These are phyloP conservation scores for Ilyonectria destructans DNA, from an alignment of 2,329 filamentous ascomycete genomes.

Conservation along the genomic window DNA sequence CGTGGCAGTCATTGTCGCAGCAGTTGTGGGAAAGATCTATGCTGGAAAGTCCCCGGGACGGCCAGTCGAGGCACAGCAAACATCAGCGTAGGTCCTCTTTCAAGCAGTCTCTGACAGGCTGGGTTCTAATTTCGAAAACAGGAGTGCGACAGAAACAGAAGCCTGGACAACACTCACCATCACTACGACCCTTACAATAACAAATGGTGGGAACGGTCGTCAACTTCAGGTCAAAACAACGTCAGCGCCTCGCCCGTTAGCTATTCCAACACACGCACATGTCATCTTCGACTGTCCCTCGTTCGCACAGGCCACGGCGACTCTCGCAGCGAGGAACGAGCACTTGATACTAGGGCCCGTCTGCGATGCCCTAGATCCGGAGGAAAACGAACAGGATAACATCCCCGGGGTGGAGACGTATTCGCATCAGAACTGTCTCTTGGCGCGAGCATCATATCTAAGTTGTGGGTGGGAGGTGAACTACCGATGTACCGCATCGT, in stretches of 20 bases:
- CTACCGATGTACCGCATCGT: conserved; percentile 23
- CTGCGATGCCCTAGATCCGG: not conserved
- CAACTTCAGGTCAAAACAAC: conserved; percentile 22
- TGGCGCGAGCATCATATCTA: conserved; percentile 7
- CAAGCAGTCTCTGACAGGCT: not conserved
- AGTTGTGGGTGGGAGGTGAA: conserved; percentile 11
- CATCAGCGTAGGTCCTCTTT: not conserved
- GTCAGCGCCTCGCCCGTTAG: conserved; percentile 13
- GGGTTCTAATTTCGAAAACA: not conserved
- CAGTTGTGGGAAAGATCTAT: conserved; percentile 43
- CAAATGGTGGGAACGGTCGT: not conserved
- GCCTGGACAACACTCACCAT: conserved; percentile 23
- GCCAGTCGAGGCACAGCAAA: not conserved
- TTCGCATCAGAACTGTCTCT: conserved; percentile 13
- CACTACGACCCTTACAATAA: conserved; percentile 10
- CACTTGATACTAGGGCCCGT: not conserved
- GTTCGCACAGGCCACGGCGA: not conserved
- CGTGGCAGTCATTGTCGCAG: conserved; percentile 46
- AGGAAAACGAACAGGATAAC: not conserved
- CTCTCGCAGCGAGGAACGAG: not conserved
- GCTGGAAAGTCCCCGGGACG: conserved; percentile 3
- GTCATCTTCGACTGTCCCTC: conserved; percentile 26
- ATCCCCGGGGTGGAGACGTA: conserved; percentile 13
- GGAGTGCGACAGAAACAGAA: not conserved
- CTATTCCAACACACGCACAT: conserved; percentile 19